Evolutionary conservation across 139 green algal species (phyloP).

Genomic region (Edaphochlamys debaryana): DNA sequence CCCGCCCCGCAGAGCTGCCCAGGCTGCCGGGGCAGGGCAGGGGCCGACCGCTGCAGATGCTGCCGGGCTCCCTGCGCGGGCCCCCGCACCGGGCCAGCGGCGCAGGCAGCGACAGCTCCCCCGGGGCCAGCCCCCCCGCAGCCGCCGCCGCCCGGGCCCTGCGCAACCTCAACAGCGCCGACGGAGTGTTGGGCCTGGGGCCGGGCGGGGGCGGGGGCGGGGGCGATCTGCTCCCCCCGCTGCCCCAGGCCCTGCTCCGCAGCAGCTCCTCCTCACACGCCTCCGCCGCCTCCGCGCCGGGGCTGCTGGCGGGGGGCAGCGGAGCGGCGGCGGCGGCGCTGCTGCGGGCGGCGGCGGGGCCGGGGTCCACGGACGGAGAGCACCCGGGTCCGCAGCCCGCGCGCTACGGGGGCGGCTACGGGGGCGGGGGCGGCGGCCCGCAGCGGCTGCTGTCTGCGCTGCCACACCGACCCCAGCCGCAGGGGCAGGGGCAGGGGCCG

Average conservation of each 20-base stretch:
- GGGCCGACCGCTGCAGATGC: neutral
- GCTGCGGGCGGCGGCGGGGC: neutral
- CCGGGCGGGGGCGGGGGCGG: no score
- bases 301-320: neutral
- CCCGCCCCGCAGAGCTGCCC: neutral
- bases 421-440: neutral
- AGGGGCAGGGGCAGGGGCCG: neutral
- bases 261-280: no score
- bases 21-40: neutral
- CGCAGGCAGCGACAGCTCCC: no score
- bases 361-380: no score
- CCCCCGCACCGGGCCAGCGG: neutral
- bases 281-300: no score
- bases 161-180: slow-evolving; percentile 20
- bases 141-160: neutral
- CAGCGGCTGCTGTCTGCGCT: neutral
- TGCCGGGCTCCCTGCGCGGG: slow-evolving; percentile 1
- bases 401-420: neutral
- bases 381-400: no score
- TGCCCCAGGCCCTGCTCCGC: no score
- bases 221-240: no score
- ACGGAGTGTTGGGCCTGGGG: neutral
- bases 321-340: neutral
- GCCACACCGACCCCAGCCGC: neutral
- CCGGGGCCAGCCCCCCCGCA: neutral